Percentiles rank a stretch among this genome's conserved stretches.
Conservation (phyloP, 2,329 filamentous ascomycete genomes). For the Aspergillus sergii region DNA sequence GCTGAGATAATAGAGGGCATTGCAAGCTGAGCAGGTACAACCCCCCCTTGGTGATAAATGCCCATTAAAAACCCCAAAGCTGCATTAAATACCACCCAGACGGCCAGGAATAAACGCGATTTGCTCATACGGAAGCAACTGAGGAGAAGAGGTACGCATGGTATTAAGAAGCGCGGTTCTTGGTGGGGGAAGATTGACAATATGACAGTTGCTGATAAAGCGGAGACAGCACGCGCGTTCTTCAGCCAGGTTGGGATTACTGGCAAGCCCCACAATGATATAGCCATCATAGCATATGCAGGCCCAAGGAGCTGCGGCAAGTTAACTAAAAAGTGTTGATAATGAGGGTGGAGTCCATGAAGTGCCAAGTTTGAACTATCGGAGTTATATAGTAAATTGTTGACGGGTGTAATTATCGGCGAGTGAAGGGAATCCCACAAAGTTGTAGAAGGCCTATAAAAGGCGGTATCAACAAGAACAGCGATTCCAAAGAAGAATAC, state of each 20-base stretch:
- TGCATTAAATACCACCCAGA: slow-evolving; percentile 54
- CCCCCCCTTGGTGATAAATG: slow-evolving; percentile 57
- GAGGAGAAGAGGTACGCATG: slow-evolving; percentile 54
- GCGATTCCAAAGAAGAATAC: slow-evolving; percentile 71
- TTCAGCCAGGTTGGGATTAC: slow-evolving; percentile 35
- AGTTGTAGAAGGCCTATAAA: slow-evolving; percentile 60
- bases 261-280: slow-evolving; percentile 51
- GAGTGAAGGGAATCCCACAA: slow-evolving; percentile 47
- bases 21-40: slow-evolving; percentile 53
- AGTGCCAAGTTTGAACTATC: slow-evolving; percentile 69
- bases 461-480: slow-evolving; percentile 80
- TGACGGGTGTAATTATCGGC: slow-evolving; percentile 75
- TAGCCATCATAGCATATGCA: slow-evolving; percentile 57
- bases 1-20: slow-evolving; percentile 43
- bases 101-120: slow-evolving; percentile 43
- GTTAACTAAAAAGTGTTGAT: slow-evolving; percentile 74
- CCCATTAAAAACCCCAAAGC: slow-evolving; percentile 54
- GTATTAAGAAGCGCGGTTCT: slow-evolving; percentile 56
- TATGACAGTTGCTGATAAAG: slow-evolving; percentile 46
- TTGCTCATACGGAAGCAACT: slow-evolving; percentile 49
- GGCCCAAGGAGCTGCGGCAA: slow-evolving; percentile 73
- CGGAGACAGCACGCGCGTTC: slow-evolving; percentile 46
- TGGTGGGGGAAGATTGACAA: slow-evolving; percentile 54
- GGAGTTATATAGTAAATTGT: slow-evolving; percentile 77
- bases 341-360: slow-evolving; percentile 77